These are phyloP conservation scores for Paraconiothyrium brasiliense DNA, from an alignment of 2,329 filamentous ascomycete species.

Conservation along the genomic window DNA sequence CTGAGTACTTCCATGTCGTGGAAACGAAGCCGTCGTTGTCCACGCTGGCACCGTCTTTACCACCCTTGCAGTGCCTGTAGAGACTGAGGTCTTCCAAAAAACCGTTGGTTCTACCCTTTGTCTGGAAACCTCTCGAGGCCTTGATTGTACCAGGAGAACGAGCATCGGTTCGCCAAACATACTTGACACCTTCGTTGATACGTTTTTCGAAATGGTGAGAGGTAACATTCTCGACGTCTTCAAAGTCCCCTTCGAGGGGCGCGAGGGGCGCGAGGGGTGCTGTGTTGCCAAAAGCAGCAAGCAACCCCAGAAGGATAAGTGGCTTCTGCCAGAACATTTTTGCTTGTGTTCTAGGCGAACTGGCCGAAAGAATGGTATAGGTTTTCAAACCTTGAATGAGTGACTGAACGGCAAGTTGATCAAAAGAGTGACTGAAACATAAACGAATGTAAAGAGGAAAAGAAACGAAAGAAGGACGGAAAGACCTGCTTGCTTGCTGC, in stretches of 20 bases:
- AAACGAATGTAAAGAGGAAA: background rate
- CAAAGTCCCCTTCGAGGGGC: background rate
- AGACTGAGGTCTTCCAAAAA: slow-evolving; percentile 1
- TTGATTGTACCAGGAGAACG: background rate
- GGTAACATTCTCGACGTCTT: background rate
- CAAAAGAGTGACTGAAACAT: slow-evolving; percentile 5
- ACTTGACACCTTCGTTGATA: background rate
- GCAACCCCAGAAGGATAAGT: background rate
- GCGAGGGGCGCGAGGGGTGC: slow-evolving; percentile 4
- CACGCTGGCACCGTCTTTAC: background rate
- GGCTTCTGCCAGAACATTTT: background rate
- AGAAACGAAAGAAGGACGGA: background rate
- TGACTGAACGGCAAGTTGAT: slow-evolving; percentile 2
- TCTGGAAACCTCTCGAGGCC: background rate
- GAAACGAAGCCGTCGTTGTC: slow-evolving; percentile 11
- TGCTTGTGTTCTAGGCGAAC: background rate
- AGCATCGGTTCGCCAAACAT: background rate
- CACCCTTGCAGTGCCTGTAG: slow-evolving; percentile 5
- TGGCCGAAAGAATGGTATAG: background rate
- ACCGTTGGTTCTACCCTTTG: background rate
- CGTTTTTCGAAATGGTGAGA: background rate
- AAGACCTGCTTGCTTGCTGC: background rate
- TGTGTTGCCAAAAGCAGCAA: slow-evolving; percentile 1
- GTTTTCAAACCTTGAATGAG: background rate
- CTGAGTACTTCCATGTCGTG: background rate